Evolutionary conservation across 2,329 filamentous ascomycete genomes (phyloP).

Genomic region (Helicocarpus griseus): DNA sequence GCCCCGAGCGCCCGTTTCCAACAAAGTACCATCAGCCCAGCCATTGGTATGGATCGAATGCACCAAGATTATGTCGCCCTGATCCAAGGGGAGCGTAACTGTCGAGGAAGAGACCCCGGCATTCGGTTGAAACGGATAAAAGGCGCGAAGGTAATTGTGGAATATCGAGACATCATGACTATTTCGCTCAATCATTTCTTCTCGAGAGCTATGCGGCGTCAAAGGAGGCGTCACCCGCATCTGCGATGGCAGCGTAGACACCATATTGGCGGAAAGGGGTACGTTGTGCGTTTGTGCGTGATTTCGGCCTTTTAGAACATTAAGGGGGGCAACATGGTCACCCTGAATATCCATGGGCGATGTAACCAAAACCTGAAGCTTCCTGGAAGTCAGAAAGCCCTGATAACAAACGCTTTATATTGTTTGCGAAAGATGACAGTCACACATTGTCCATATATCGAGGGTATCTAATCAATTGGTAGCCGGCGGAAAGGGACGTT

Average conservation of each 20-base stretch:
- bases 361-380: not conserved
- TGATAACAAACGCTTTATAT: not conserved
- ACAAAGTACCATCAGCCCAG: slow-evolving; percentile 90
- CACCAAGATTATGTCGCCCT: slow-evolving; percentile 85
- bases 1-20: slow-evolving; percentile 75
- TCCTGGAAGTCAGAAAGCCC: not conserved
- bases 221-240: slow-evolving; percentile 65
- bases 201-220: slow-evolving; percentile 56
- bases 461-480: not conserved
- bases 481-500: not conserved
- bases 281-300: slow-evolving; percentile 5
- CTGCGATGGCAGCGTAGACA: slow-evolving; percentile 15
- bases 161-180: slow-evolving; percentile 56
- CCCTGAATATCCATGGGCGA: slow-evolving; percentile 7
- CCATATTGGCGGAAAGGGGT: slow-evolving; percentile 6
- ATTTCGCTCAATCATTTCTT: slow-evolving; percentile 41
- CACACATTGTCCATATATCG: slow-evolving; percentile 1
- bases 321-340: slow-evolving; percentile 13
- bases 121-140: slow-evolving; percentile 81
- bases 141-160: slow-evolving; percentile 88
- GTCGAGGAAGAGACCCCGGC: slow-evolving; percentile 70
- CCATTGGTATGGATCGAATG: slow-evolving; percentile 97
- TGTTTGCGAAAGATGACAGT: not conserved
- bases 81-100: slow-evolving; percentile 76
- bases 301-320: slow-evolving; percentile 8